A percentile compares a stretch with the other conserved stretches of the same genome.
Conservation (phyloP, 2,329 filamentous ascomycete genomes). For the Colletotrichum navitas region DNA sequence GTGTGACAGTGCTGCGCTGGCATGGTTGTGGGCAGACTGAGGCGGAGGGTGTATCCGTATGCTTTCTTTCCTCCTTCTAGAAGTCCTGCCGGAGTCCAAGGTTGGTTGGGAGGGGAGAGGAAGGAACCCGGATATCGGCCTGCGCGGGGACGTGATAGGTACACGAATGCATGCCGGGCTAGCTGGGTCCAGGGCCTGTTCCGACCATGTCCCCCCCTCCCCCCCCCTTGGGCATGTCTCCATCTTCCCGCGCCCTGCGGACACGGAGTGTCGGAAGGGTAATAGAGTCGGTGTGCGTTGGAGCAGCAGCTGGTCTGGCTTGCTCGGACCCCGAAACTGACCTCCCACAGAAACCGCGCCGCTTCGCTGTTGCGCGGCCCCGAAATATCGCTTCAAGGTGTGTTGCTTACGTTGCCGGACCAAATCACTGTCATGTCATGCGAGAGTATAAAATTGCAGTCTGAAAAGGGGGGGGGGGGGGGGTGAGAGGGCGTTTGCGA, state of each 20-base stretch:
- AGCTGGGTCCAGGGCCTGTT: neutral
- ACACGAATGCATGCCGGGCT: neutral
- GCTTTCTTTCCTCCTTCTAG: neutral
- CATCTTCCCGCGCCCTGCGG: neutral
- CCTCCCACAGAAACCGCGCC: neutral
- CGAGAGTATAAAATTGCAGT: neutral
- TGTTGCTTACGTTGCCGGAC: neutral
- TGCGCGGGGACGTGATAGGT: too few relatives aligned
- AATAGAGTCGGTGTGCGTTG: neutral
- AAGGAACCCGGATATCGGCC: neutral
- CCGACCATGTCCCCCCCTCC: neutral
- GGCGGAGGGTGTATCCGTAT: neutral
- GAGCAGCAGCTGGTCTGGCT: neutral
- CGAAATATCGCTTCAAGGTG: neutral
- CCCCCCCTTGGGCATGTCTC: neutral
- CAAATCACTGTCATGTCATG: neutral
- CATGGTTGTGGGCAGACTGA: neutral
- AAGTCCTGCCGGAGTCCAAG: neutral
- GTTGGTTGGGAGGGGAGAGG: neutral
- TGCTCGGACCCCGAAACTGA: neutral
- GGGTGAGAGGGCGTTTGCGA: neutral
- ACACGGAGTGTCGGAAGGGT: neutral
- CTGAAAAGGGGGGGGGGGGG: neutral
- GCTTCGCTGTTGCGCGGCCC: neutral
- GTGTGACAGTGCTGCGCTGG: neutral